Evolutionary conservation across 2,329 filamentous ascomycete species (phyloP), one percentile per base, ranked within the genome.

Genomic region (Didymella arachidicola): DNA sequence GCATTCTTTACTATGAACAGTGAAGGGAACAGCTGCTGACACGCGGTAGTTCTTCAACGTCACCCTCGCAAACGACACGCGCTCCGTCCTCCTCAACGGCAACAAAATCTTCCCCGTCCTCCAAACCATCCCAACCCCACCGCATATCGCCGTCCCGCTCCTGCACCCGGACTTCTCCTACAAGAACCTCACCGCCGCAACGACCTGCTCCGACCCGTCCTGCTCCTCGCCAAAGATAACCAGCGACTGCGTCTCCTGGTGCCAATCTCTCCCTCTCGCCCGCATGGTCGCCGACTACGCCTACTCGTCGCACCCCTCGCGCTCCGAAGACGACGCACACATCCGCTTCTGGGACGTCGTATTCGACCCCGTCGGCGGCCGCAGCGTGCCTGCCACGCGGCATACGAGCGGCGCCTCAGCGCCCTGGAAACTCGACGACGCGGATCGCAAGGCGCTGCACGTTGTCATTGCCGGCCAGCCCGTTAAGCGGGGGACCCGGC

Each of bases 321-420:
- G 63, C 12, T 53, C 59, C n/a, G 47, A 67, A 4, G 30, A 51
- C 3, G 63, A 60, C 30, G 63, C 57, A 6, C 39, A 58, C 1
- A 61, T 60, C 11, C 51, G 66, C 34, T 67, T 67, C 53, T 76
- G 73, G 73, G 64, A 69, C 14, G 54, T 76, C 16, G 63, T 64
- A 3, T 63, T 76, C 25, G 74, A 76, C 45, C 63, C 69, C 2
- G 68, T 76, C 42, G 74, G 72, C 2, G 66, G 61, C 0, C 58
- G 58, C 7, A 58, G 55, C 34, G 52, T 59, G 1, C 59, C 58
- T 14, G 8, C 30, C 19, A 41, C 10, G 3, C 38, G 11, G 53
- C 53, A 14, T n/a, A 43, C 55, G 7, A 47, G 50, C 34, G 43
- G 46, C 43, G 38, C 34, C 12, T 53, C 45, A 4, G 18, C 36